Evolutionary conservation across 495 filamentous ascomycete species (phyloP).

Genomic region (Amniculicola lignicola): DNA sequence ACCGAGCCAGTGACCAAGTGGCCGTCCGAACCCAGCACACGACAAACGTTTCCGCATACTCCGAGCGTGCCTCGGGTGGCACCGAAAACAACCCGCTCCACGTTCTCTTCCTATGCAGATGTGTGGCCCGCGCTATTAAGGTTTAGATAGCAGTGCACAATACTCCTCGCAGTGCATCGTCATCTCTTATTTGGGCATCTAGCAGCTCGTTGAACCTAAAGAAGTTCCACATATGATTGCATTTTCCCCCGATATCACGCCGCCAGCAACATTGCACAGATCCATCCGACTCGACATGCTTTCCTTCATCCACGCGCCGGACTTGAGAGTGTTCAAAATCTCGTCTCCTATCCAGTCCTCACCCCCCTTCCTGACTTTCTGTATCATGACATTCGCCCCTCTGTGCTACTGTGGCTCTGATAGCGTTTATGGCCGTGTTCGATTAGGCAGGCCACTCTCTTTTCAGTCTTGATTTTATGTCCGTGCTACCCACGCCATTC

Average conservation of each 20-base stretch:
- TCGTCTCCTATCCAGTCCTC: background rate
- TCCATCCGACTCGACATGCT: background rate
- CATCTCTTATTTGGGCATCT: too few relatives aligned
- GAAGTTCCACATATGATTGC: background rate
- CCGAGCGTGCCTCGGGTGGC: too few relatives aligned
- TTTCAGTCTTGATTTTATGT: too few relatives aligned
- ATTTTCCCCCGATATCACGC: background rate
- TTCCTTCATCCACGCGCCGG: background rate
- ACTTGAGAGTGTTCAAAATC: background rate
- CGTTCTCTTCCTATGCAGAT: background rate
- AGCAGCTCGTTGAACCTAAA: too few relatives aligned
- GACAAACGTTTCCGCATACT: background rate
- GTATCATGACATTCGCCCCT: too few relatives aligned
- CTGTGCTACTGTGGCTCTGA: too few relatives aligned
- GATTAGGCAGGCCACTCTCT: too few relatives aligned
- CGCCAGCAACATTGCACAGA: background rate
- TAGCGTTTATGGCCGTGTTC: too few relatives aligned
- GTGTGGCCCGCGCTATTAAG: background rate
- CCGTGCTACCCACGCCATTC: too few relatives aligned
- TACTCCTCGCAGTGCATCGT: background rate
- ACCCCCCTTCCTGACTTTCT: too few relatives aligned
- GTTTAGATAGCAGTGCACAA: background rate
- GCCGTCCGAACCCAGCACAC: background rate
- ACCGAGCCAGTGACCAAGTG: background rate
- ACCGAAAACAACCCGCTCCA: background rate